Base-by-base conservation (phyloP, 176 grass and related monocot genomes). In the Lolium rigidum region DNA sequence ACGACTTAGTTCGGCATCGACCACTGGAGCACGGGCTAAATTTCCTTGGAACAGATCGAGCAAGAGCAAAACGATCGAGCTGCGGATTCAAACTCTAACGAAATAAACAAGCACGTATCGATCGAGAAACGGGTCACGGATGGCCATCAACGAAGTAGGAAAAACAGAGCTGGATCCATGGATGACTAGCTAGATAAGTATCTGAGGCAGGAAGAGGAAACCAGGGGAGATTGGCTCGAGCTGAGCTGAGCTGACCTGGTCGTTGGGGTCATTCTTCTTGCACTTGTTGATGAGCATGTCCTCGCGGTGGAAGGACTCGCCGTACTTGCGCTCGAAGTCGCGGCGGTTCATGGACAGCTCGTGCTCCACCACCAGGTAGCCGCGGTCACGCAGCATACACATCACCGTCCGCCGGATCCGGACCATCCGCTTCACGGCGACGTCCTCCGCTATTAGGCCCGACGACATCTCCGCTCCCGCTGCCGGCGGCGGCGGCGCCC, bases 231-330 rank as follows among this genome's bases (percentile, higher is more conserved):
- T n/a, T 71, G 44, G 56, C 10, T 18, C 9, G 66, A 54, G 46
- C 1, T 68, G 65, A n/a, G n/a, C n/a, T n/a, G n/a, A 18, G 20
- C 78, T 81, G 74, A 98, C 96, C 90, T 95, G 96, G 74, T 98
- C 91, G 39, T 88, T 49, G 26, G 91, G 86, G 50, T 89, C 91
- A 77, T 93, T 92, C 93, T 94, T 98, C 91, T 88, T 93, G 81
- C 82, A 91, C 85, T 98, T 98, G 90, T 84, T 98, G 91, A 98
- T 94, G 56, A 85, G 88, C 83, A 98, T 91, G 75, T 98, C 96
- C 65, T 98, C 96, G 81, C 96, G 89, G 83, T 89, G 84, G 80
- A 94, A 80, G 74, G 80, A 64, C 78, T 98, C 96, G 77, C 96
- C 96, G 78, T 92, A 98, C 87, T 93, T 95, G 84, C 86, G 79